Percentiles rank a stretch among this genome's conserved stretches.
phyloP scores from a whole-genome alignment of 768 basidiomycete genomes.

The Xerocomus brunneocitrinus region DNA sequence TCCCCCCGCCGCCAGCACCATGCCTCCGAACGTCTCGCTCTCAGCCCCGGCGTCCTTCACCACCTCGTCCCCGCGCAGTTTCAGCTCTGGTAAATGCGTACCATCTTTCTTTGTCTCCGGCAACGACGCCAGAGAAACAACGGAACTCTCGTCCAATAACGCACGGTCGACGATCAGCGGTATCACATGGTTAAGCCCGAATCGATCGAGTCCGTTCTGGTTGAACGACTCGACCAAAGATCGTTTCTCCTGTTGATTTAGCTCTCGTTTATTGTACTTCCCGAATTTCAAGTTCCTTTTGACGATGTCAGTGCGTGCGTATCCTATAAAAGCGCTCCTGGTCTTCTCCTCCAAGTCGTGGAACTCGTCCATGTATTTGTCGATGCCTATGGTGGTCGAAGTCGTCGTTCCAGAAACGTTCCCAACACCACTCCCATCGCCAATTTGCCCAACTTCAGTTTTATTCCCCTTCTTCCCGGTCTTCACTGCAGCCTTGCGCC shows the following conservation, averaged over 20 bases:
- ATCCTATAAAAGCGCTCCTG: not conserved
- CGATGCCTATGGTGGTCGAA: not conserved
- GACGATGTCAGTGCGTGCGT: not conserved
- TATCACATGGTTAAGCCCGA: not conserved
- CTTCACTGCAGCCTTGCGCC: too few relatives aligned
- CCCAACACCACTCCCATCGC: too few relatives aligned
- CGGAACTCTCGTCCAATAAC: too few relatives aligned
- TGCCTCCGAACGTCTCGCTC: too few relatives aligned
- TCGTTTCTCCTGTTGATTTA: not conserved
- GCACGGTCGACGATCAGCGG: not conserved
- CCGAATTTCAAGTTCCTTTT: not conserved
- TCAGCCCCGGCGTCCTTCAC: not conserved
- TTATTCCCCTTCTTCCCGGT: too few relatives aligned
- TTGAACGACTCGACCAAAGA: not conserved
- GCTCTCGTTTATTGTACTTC: not conserved
- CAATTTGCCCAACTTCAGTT: too few relatives aligned
- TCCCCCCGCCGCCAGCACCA: not conserved
- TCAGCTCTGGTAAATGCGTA: not conserved
- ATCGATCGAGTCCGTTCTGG: not conserved
- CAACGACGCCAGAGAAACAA: too few relatives aligned
- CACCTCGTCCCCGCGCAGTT: not conserved
- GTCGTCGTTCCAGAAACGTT: too few relatives aligned
- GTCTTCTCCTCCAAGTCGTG: not conserved
- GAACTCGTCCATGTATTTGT: not conserved
- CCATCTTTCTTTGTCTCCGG: not conserved